phyloP scores from a whole-genome alignment of 306 rosid genomes.

The Glycyrrhiza uralensis region DNA sequence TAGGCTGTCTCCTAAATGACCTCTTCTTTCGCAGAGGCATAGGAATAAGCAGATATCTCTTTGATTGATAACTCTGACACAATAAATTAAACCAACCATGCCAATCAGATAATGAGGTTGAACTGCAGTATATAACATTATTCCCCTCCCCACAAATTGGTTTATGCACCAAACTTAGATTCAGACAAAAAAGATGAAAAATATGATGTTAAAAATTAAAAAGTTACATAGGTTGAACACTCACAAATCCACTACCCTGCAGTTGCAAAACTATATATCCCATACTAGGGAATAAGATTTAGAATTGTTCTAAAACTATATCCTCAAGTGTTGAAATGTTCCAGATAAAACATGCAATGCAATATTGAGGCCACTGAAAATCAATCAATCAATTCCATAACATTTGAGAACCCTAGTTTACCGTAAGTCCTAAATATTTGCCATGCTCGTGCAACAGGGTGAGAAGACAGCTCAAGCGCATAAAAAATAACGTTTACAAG shows the following conservation, averaged over 20 bases:
- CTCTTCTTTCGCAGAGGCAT: constrained; percentile 60
- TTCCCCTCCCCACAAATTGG: not conserved
- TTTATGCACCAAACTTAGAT: not conserved
- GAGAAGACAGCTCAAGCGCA: not conserved
- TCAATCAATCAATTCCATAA: not conserved
- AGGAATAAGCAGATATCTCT: constrained; percentile 46
- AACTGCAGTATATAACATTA: not conserved
- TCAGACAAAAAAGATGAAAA: not conserved
- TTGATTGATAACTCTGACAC: constrained; percentile 47
- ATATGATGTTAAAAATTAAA: not conserved
- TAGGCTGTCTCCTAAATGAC: constrained; percentile 61
- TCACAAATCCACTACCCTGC: too few relatives aligned
- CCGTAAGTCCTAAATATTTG: not conserved
- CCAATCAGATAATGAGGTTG: not conserved
- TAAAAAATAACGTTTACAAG: not conserved
- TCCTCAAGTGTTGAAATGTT: too few relatives aligned
- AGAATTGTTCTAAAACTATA: too few relatives aligned
- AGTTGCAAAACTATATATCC: too few relatives aligned
- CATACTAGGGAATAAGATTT: too few relatives aligned
- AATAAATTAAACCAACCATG: constrained; percentile 15
- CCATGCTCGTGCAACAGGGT: not conserved
- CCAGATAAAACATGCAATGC: not conserved
- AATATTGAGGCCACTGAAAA: too few relatives aligned
- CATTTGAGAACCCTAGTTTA: not conserved
- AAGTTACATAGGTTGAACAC: not conserved